Evolutionary conservation across 2,329 filamentous ascomycete genomes (phyloP).

Genomic region (Aspergillus novofumigatus): DNA sequence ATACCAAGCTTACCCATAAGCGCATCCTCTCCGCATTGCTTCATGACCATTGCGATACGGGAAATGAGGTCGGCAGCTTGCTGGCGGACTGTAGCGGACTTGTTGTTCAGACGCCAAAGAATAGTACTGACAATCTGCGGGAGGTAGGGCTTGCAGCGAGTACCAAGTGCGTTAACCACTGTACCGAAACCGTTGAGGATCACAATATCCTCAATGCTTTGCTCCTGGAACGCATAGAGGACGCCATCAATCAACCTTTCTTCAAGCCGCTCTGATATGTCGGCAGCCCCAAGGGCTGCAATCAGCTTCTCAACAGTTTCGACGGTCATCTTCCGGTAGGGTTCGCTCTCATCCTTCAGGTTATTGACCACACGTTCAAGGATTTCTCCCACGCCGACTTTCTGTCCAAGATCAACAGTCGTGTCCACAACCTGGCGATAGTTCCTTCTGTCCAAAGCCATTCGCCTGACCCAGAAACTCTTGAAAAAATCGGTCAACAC

Average conservation of each 20-base stretch:
- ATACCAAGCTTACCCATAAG: conserved; percentile 93
- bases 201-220: conserved; percentile 91
- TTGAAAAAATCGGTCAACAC: conserved; percentile 97
- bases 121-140: conserved; percentile 97
- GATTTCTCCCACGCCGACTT: conserved; percentile 96
- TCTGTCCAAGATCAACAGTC: conserved; percentile 93
- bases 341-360: conserved; percentile 95
- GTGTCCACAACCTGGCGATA: conserved; percentile 98
- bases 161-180: conserved; percentile 90
- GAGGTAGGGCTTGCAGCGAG: conserved; percentile 90
- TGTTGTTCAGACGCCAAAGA: conserved; percentile 95
- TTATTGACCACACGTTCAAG: conserved; percentile 90
- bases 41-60: conserved; percentile 97
- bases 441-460: conserved; percentile 96
- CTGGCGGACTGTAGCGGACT: conserved; percentile 91
- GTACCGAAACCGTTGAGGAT: conserved; percentile 98
- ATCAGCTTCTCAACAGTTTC: conserved; percentile 97
- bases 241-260: conserved; percentile 94
- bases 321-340: conserved; percentile 98
- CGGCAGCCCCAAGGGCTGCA: conserved; percentile 85
- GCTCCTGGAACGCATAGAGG: conserved; percentile 93
- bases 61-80: conserved; percentile 96
- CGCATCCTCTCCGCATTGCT: conserved; percentile 93
- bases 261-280: conserved; percentile 87
- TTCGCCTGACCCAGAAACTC: conserved; percentile 94